A percentile compares a stretch with the other conserved stretches of the same genome.
Evolutionary conservation across 192 early-diverging fungal species (phyloP).

Genomic region (Coemansia sp.): DNA sequence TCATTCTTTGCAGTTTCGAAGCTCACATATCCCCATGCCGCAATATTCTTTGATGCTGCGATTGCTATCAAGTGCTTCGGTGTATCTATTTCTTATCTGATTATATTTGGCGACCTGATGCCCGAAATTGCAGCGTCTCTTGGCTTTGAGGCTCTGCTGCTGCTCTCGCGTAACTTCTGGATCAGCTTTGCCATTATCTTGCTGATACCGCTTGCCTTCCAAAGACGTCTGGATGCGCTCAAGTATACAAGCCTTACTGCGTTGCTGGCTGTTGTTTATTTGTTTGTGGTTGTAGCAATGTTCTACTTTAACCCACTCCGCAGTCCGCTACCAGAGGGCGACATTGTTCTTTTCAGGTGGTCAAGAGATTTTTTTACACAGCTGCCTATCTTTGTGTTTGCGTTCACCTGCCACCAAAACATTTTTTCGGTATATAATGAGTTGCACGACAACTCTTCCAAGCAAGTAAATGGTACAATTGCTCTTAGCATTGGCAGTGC

Average conservation of each 20-base stretch:
- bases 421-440: conserved; percentile 97
- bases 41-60: conserved; percentile 89
- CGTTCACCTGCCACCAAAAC: conserved; percentile 99
- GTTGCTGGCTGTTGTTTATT: conserved; percentile 80
- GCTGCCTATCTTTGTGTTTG: conserved; percentile 97
- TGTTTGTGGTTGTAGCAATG: conserved; percentile 80
- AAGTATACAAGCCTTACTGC: conserved; percentile 86
- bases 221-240: conserved; percentile 82
- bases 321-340: conserved; percentile 58
- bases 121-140: conserved; percentile 61
- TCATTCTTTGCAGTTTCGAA: conserved; percentile 90
- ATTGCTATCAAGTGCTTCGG: conserved; percentile 99
- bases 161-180: conserved; percentile 77
- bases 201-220: conserved; percentile 77
- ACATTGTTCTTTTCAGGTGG: conserved; percentile 61
- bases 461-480: conserved; percentile 69
- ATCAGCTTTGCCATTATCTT: conserved; percentile 73
- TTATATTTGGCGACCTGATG: conserved; percentile 94
- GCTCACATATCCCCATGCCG: conserved; percentile 87
- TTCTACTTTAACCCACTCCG: conserved; percentile 67
- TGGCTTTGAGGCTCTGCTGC: conserved; percentile 27
- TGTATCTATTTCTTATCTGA: conserved; percentile 89
- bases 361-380: conserved; percentile 66
- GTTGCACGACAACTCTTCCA: conserved; percentile 76
- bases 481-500: conserved; percentile 73